A percentile compares a stretch with the other conserved stretches of the same genome.
Conservation (phyloP, 139 green algal species). For the Picochlorum sp. region DNA sequence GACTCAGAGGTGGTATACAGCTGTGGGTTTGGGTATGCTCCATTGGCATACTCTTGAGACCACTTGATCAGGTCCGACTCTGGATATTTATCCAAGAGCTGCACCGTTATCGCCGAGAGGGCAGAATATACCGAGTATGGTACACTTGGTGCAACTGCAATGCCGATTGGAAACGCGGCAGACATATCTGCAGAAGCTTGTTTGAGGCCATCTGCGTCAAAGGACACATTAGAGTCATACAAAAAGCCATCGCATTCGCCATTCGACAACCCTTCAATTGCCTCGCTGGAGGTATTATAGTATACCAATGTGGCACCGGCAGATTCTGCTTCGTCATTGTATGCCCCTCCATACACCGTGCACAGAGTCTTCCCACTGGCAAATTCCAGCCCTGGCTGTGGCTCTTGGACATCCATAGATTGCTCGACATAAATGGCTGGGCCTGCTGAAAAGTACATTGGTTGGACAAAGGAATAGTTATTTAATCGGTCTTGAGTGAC, state of each 20-base stretch:
- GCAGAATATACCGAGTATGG: neutral
- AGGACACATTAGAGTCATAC: conserved; percentile 5
- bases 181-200: conserved; percentile 5
- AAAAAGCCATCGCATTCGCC: conserved; percentile 7
- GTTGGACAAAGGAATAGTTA: conserved; percentile 5
- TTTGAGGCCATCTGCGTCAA: neutral
- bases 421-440: conserved; percentile 4
- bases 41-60: conserved; percentile 3
- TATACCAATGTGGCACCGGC: neutral
- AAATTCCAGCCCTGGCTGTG: conserved; percentile 6
- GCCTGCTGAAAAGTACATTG: conserved; percentile 6
- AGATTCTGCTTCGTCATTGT: conserved; percentile 6
- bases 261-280: neutral
- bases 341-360: neutral
- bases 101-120: neutral
- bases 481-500: conserved; percentile 7
- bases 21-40: conserved; percentile 7
- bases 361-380: neutral
- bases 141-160: conserved; percentile 1
- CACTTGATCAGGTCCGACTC: neutral
- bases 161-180: conserved; percentile 4
- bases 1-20: conserved; percentile 4
- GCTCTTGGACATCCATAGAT: neutral
- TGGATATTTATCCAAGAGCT: neutral
- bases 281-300: neutral